These are phyloP conservation scores for Alternaria longipes DNA, from an alignment of 2,329 filamentous ascomycete genomes.

Conservation along the genomic window DNA sequence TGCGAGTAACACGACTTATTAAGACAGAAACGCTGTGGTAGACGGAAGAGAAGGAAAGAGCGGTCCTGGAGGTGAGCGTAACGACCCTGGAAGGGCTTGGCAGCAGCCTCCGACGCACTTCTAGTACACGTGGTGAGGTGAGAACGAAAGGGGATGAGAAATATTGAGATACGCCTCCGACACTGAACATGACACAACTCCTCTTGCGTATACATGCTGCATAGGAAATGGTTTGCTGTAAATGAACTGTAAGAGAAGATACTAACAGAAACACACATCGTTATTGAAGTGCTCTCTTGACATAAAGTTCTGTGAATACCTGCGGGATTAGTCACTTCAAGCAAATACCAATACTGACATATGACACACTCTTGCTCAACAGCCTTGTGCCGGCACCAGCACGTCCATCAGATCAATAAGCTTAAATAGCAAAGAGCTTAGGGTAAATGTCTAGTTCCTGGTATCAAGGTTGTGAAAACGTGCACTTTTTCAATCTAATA, in stretches of 20 bases:
- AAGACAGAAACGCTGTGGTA: not conserved
- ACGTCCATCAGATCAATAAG: not conserved
- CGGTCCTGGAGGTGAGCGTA: conserved; percentile 6
- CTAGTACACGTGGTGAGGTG: conserved; percentile 32
- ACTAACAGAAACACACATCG: not conserved
- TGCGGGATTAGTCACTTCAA: not conserved
- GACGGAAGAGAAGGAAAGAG: not conserved
- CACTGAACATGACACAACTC: not conserved
- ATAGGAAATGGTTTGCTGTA: not conserved
- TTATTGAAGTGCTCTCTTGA: not conserved
- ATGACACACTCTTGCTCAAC: too few species aligned
- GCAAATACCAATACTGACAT: too few species aligned
- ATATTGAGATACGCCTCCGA: not conserved
- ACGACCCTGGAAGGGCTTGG: conserved; percentile 19
- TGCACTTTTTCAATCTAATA: conserved; percentile 4
- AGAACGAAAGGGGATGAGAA: conserved; percentile 8
- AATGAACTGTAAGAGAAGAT: not conserved
- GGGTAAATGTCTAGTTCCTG: not conserved
- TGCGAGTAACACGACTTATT: not conserved
- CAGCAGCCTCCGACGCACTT: conserved; percentile 26
- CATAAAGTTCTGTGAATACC: not conserved
- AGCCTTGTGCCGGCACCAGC: too few species aligned
- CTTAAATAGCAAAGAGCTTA: not conserved
- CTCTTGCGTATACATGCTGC: not conserved
- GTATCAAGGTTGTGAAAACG: not conserved